These are phyloP conservation scores for Neoscytalidium dimidiatum DNA, from an alignment of 2,329 filamentous ascomycete genomes.

Conservation along the genomic window DNA sequence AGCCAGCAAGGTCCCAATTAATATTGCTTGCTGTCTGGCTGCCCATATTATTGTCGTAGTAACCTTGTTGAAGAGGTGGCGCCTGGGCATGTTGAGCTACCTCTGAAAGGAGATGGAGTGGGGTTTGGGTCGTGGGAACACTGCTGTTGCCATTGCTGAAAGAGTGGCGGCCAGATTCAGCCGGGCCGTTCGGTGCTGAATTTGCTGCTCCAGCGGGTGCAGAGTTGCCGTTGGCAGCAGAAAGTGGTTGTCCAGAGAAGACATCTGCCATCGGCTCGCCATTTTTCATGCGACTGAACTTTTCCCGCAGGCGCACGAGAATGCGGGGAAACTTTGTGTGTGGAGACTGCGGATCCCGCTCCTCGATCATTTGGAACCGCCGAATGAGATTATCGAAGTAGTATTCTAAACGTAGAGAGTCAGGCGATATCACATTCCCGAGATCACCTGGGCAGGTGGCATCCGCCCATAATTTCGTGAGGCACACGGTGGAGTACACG, in stretches of 20 bases:
- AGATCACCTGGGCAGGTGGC: slow-evolving; percentile 52
- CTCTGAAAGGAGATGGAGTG: slow-evolving; percentile 41
- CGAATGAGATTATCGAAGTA: slow-evolving; percentile 49
- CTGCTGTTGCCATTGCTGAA: slow-evolving; percentile 30
- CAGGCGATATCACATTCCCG: slow-evolving; percentile 50
- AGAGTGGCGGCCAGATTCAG: slow-evolving; percentile 29
- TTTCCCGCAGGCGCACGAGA: slow-evolving; percentile 46
- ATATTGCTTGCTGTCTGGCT: background rate
- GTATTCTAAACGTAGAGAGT: slow-evolving; percentile 49
- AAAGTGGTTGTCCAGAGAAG: background rate
- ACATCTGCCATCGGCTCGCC: slow-evolving; percentile 31
- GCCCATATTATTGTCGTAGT: slow-evolving; percentile 2
- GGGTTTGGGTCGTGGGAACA: slow-evolving; percentile 35
- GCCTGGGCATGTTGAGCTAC: slow-evolving; percentile 30
- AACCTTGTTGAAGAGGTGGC: slow-evolving; percentile 10
- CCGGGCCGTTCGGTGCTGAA: slow-evolving; percentile 3
- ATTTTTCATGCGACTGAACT: slow-evolving; percentile 47
- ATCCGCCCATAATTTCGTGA: slow-evolving; percentile 63
- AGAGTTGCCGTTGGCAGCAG: background rate
- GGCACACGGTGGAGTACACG: slow-evolving; percentile 58
- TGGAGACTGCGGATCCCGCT: slow-evolving; percentile 42
- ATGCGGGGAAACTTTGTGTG: slow-evolving; percentile 52
- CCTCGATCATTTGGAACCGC: slow-evolving; percentile 47
- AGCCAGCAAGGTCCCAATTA: slow-evolving; percentile 11
- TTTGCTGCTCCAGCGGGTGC: background rate